phyloP scores from a whole-genome alignment of 1,139 yeast genomes.

The Suhomyces wounanorum region DNA sequence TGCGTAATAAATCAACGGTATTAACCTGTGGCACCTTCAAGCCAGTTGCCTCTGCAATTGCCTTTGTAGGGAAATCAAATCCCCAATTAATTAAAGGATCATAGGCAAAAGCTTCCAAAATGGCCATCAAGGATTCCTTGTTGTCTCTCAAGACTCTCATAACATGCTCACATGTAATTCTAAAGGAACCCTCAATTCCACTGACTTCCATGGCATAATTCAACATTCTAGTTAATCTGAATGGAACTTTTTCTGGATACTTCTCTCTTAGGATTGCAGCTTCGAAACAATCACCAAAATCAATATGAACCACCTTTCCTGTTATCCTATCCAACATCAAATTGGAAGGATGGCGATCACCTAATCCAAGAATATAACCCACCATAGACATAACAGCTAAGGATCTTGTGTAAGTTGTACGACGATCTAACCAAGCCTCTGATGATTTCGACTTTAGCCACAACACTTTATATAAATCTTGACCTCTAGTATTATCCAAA shows the following conservation, averaged over 20 bases:
- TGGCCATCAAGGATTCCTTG: conserved; percentile 96
- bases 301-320: conserved; percentile 95
- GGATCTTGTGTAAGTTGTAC: conserved; percentile 94
- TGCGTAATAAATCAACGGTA: conserved; percentile 66
- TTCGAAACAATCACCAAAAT: conserved; percentile 98
- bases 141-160: conserved; percentile 93
- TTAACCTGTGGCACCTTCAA: conserved; percentile 65
- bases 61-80: conserved; percentile 84
- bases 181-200: conserved; percentile 96
- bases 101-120: conserved; percentile 96
- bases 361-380: conserved; percentile 89
- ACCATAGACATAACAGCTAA: conserved; percentile 98
- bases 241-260: conserved; percentile 97
- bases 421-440: conserved; percentile 96
- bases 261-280: conserved; percentile 96
- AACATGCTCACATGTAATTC: conserved; percentile 96
- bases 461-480: conserved; percentile 89
- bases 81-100: conserved; percentile 99
- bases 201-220: conserved; percentile 99
- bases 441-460: conserved; percentile 97
- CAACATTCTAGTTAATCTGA: conserved; percentile 93
- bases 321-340: conserved; percentile 92
- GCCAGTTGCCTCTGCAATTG: conserved; percentile 73
- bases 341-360: conserved; percentile 97
- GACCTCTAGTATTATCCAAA: conserved; percentile 92